phyloP scores from a whole-genome alignment of 345 rosid species.

The Camelina laxa region DNA sequence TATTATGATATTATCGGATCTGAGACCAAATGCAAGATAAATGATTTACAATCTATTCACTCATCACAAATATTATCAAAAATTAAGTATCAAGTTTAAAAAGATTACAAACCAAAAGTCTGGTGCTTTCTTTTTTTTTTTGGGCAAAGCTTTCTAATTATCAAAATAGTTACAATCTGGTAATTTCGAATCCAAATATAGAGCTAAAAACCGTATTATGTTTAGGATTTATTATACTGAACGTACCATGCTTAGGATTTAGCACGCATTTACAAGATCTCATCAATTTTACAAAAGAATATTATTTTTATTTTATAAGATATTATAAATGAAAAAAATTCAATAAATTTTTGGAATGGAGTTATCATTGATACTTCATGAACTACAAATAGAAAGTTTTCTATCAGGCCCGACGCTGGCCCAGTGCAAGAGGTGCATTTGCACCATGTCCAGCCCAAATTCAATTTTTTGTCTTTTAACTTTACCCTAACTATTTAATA shows the following conservation, averaged over 20 bases:
- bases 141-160: neutral
- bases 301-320: neutral
- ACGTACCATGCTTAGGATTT: no score
- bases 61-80: neutral
- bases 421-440: no score
- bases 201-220: neutral
- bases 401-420: no score
- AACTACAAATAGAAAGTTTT: no score
- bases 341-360: no score
- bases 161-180: neutral
- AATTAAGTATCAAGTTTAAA: neutral
- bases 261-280: no score
- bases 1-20: slow-evolving; percentile 18
- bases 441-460: no score
- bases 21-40: slow-evolving; percentile 5
- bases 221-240: no score
- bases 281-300: no score
- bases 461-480: no score
- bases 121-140: neutral
- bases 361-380: no score
- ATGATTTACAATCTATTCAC: neutral
- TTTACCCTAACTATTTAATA: no score
- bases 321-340: neutral
- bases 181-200: neutral
- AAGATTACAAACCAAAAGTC: neutral